These are phyloP conservation scores for Cicer arietinum DNA, from an alignment of 306 rosid genomes.

Conservation along the genomic window DNA sequence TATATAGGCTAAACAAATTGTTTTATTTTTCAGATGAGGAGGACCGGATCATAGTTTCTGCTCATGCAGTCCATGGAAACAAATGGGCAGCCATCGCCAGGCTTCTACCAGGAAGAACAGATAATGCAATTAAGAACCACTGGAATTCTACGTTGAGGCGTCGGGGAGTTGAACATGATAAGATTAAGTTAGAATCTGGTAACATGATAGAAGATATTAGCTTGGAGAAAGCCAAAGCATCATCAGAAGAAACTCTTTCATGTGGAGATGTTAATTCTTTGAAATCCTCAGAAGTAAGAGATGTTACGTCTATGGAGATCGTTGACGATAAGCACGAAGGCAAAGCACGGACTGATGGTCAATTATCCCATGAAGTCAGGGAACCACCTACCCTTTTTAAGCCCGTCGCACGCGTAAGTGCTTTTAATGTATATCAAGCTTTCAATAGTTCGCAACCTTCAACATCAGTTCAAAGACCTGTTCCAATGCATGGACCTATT, in stretches of 20 bases:
- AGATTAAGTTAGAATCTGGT: conserved; percentile 62
- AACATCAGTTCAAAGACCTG: conserved; percentile 53
- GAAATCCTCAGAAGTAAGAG: conserved; percentile 76
- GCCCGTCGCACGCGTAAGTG: conserved; percentile 87
- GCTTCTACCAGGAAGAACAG: conserved; percentile 89
- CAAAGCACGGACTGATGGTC: conserved; percentile 54
- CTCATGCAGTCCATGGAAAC: conserved; percentile 90
- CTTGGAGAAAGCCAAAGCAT: conserved; percentile 83
- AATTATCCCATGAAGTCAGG: conserved; percentile 52
- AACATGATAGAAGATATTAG: conserved; percentile 62
- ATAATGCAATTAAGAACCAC: conserved; percentile 90
- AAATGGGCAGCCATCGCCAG: conserved; percentile 93
- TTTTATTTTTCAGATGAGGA: conserved; percentile 77
- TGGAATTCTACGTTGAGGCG: conserved; percentile 96
- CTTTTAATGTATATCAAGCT: conserved; percentile 70
- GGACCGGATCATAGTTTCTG: conserved; percentile 82
- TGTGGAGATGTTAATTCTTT: conserved; percentile 81
- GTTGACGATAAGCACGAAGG: conserved; percentile 60
- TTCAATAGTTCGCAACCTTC: conserved; percentile 57
- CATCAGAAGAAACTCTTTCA: conserved; percentile 89
- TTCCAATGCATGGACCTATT: conserved; percentile 72
- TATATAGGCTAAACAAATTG: conserved; percentile 40
- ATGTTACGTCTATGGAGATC: conserved; percentile 62
- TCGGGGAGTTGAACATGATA: conserved; percentile 62
- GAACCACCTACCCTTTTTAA: conserved; percentile 71